Conservation (phyloP, 2,329 filamentous ascomycete genomes). For the Fusarium chuoi region DNA sequence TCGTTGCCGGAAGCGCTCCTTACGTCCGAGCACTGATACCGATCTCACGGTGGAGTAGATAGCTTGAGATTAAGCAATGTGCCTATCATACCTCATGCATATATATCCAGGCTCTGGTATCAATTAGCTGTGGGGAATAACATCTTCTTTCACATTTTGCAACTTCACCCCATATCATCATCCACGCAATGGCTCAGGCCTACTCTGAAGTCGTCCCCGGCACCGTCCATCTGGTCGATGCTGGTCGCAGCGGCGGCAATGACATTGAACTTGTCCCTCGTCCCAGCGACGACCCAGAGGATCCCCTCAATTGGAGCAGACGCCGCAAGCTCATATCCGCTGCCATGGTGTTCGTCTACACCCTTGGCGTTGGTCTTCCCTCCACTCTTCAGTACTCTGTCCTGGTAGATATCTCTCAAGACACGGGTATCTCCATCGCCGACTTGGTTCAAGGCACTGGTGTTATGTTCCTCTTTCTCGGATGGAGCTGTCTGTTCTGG, state of each 20-base stretch:
- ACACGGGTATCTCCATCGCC: background rate
- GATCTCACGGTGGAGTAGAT: background rate
- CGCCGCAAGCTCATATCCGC: background rate
- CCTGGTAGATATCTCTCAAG: background rate
- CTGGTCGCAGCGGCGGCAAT: background rate
- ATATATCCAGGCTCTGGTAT: background rate
- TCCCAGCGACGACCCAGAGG: background rate
- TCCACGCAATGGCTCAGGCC: background rate
- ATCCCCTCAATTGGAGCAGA: constrained; percentile 2
- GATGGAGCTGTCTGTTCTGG: constrained; percentile 1
- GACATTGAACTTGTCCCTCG: constrained; percentile 3
- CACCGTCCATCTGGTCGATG: background rate
- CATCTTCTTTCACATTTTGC: background rate
- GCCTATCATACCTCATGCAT: background rate
- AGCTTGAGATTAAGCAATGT: background rate
- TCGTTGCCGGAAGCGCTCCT: background rate
- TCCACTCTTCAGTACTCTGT: background rate
- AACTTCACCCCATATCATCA: background rate
- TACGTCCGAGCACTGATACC: background rate
- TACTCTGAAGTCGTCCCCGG: background rate
- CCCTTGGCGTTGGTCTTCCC: background rate
- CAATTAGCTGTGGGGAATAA: accelerated
- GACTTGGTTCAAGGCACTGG: background rate
- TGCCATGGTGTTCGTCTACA: background rate
- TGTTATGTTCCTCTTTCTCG: constrained; percentile 3